Evolutionary conservation across 495 filamentous ascomycete genomes (phyloP).

Genomic region (Penicillium subrubescens): DNA sequence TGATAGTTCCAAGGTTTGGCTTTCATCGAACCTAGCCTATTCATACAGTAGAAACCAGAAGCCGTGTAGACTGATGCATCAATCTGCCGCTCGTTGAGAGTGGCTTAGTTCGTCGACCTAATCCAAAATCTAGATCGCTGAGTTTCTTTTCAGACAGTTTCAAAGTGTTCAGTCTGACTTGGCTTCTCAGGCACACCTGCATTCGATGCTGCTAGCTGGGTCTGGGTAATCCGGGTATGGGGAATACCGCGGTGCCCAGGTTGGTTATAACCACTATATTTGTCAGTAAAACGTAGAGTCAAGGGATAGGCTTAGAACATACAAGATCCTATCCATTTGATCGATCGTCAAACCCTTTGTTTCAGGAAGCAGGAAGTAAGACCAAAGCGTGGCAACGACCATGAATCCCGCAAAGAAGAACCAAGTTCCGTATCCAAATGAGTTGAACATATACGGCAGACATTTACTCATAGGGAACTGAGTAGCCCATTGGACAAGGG

Average conservation of each 20-base stretch:
- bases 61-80: no score
- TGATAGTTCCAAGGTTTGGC: no score
- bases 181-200: neutral
- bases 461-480: slow-evolving; percentile 29
- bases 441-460: slow-evolving; percentile 29
- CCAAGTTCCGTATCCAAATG: slow-evolving; percentile 34
- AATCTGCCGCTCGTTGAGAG: no score
- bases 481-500: slow-evolving; percentile 21
- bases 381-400: slow-evolving; percentile 30
- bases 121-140: neutral
- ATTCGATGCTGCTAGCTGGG: neutral
- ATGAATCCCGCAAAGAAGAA: slow-evolving; percentile 35
- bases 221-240: slow-evolving; percentile 2
- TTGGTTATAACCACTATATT: slow-evolving; percentile 7
- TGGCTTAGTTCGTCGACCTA: neutral
- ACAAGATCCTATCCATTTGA: slow-evolving; percentile 22
- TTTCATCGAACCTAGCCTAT: no score
- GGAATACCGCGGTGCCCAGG: slow-evolving; percentile 7
- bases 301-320: neutral
- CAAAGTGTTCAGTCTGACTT: neutral
- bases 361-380: slow-evolving; percentile 39
- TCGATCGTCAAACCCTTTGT: slow-evolving; percentile 39
- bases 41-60: no score
- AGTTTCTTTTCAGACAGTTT: neutral
- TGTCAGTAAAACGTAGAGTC: slow-evolving; percentile 7